phyloP scores from a whole-genome alignment of 164 flowering plant species.

The Cinnamomum chago region DNA sequence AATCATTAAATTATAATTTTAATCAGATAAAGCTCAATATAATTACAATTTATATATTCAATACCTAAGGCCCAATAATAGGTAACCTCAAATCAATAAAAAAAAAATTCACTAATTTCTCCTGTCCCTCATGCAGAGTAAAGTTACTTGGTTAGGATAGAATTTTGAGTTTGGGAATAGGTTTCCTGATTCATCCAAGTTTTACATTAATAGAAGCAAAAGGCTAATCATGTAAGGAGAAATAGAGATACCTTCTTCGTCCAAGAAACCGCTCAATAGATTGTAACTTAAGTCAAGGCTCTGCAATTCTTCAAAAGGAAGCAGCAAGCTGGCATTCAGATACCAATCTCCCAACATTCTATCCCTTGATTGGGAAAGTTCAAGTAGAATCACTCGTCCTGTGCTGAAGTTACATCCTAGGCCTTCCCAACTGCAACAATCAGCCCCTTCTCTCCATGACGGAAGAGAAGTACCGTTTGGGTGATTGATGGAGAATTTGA shows the following conservation, averaged over 20 bases:
- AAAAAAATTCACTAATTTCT: no score
- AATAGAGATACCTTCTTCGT: background rate
- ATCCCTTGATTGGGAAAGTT: background rate
- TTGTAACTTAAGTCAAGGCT: background rate
- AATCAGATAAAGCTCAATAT: no score
- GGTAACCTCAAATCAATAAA: no score
- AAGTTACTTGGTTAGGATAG: no score
- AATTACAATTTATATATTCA: no score
- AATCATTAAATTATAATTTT: no score
- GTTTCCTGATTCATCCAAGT: no score
- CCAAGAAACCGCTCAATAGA: background rate
- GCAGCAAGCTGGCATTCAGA: conserved; percentile 4
- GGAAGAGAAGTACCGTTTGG: conserved; percentile 6
- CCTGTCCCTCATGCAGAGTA: no score
- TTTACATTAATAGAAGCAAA: no score
- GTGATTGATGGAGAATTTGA: background rate
- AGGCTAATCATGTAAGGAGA: no score
- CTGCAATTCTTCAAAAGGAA: background rate
- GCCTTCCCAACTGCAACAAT: conserved; percentile 5
- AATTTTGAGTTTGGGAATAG: no score
- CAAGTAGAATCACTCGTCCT: conserved; percentile 1
- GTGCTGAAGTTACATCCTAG: background rate
- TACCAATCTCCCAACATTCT: background rate
- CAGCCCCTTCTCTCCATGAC: background rate
- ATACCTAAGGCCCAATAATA: no score